Conservation (phyloP, 768 basidiomycete genomes). For the Tylopilus balloui region DNA sequence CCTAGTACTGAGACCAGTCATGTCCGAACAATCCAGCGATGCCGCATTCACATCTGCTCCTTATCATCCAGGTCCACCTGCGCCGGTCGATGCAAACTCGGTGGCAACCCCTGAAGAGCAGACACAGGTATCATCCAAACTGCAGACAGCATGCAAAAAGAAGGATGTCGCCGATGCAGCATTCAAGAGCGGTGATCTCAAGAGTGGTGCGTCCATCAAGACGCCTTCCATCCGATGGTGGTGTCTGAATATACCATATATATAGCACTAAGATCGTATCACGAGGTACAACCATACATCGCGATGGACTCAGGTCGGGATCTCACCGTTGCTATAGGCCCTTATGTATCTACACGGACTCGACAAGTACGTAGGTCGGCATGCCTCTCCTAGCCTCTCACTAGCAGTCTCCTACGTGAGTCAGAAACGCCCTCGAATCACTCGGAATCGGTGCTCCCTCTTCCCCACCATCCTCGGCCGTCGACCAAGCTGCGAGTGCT, state of each 20-base stretch:
- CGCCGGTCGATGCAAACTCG: constrained; percentile 21
- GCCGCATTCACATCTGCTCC: constrained; percentile 3
- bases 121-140: constrained; percentile 42
- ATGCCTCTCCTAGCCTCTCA: constrained; percentile 1
- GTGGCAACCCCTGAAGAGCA: constrained; percentile 16
- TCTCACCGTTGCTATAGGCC: constrained; percentile 39
- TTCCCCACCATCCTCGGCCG: constrained; percentile 12
- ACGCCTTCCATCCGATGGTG: background rate
- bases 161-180: constrained; percentile 65
- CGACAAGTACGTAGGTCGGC: constrained; percentile 55
- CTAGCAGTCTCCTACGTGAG: background rate
- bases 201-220: constrained; percentile 44
- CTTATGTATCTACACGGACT: constrained; percentile 71
- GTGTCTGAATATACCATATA: background rate
- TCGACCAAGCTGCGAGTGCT: constrained; percentile 30
- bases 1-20: background rate
- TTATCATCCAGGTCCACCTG: background rate
- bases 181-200: constrained; percentile 61
- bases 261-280: constrained; percentile 66
- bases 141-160: constrained; percentile 59
- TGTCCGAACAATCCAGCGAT: constrained; percentile 12
- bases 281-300: constrained; percentile 47
- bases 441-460: constrained; percentile 36
- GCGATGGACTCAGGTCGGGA: background rate
- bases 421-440: constrained; percentile 53